phyloP scores from a whole-genome alignment of 164 flowering plant species.

The Buxus sempervirens region DNA sequence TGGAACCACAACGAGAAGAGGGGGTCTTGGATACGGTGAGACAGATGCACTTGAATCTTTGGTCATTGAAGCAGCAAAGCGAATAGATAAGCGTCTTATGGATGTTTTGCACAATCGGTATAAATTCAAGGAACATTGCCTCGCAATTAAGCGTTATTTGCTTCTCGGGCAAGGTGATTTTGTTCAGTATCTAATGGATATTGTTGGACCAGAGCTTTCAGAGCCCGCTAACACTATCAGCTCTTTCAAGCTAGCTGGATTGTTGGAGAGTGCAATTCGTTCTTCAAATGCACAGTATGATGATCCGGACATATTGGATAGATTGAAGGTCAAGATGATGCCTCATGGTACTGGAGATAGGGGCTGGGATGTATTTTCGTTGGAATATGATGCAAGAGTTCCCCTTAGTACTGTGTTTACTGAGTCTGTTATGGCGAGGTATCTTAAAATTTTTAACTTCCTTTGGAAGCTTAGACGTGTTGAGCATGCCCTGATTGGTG shows the following conservation, averaged over 20 bases:
- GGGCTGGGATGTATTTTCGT: constrained; percentile 99
- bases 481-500: constrained; percentile 93
- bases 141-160: constrained; percentile 91
- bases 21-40: constrained; percentile 94
- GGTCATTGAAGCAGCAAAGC: constrained; percentile 88
- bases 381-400: constrained; percentile 89
- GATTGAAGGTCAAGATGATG: constrained; percentile 98
- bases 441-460: constrained; percentile 85
- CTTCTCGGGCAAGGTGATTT: constrained; percentile 99
- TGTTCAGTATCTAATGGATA: constrained; percentile 97
- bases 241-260: constrained; percentile 86
- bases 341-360: constrained; percentile 88
- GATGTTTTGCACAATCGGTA: constrained; percentile 77
- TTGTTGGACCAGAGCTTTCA: constrained; percentile 87
- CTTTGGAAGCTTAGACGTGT: constrained; percentile 97
- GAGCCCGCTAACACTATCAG: constrained; percentile 96
- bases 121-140: constrained; percentile 93
- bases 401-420: constrained; percentile 92
- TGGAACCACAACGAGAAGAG: constrained; percentile 82
- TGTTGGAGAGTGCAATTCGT: constrained; percentile 89
- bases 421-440: constrained; percentile 87
- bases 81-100: constrained; percentile 87
- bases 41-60: constrained; percentile 91
- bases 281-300: constrained; percentile 99
- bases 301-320: constrained; percentile 80